A percentile compares a stretch with the other conserved stretches of the same genome.
Conservation (phyloP, 2,329 filamentous ascomycete species). For the Aspergillus pseudonomiae region DNA sequence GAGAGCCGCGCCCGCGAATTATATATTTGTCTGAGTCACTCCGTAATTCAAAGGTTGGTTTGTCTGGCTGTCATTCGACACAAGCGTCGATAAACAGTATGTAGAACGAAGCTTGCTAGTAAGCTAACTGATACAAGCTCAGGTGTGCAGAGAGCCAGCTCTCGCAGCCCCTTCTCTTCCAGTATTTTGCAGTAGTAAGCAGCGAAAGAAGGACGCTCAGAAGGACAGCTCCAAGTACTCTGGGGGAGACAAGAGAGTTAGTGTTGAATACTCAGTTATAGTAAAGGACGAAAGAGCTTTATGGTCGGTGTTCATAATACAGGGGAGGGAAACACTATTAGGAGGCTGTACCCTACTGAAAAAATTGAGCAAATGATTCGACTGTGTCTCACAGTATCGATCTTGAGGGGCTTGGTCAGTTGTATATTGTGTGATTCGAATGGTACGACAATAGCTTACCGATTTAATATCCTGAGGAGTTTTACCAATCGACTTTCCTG, state of each 20-base stretch:
- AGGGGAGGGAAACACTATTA: background rate
- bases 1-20: constrained; percentile 32
- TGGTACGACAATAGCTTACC: background rate
- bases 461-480: background rate
- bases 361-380: background rate
- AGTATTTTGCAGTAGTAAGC: background rate
- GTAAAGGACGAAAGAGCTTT: background rate
- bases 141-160: constrained; percentile 38
- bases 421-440: background rate
- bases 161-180: constrained; percentile 21
- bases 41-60: constrained; percentile 36
- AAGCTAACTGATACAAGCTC: background rate
- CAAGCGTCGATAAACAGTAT: constrained; percentile 26
- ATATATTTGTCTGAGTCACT: constrained; percentile 45
- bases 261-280: background rate
- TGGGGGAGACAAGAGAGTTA: background rate
- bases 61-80: constrained; percentile 27
- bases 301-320: background rate
- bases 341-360: background rate
- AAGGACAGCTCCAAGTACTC: constrained; percentile 5
- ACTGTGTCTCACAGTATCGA: background rate
- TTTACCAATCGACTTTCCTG: background rate
- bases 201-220: background rate
- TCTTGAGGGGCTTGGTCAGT: background rate
- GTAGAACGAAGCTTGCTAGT: background rate